Evolutionary conservation across 2,329 filamentous ascomycete genomes (phyloP), one percentile per base, ranked within the genome.

Genomic region (Verticillium nonalfalfae): DNA sequence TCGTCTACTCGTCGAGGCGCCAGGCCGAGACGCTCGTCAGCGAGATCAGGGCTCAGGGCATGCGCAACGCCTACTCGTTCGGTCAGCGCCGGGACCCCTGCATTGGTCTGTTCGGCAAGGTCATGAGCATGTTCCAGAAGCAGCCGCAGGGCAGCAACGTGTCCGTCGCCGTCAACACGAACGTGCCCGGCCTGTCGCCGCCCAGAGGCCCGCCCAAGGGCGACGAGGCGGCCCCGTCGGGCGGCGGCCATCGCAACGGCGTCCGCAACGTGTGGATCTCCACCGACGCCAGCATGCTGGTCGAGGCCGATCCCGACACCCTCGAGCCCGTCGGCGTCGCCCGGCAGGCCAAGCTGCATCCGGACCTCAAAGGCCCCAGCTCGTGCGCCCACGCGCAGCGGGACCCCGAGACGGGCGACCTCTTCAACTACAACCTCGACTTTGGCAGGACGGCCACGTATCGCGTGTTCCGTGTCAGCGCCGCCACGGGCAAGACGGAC

Each of bases 361-460:
- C 89, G 0, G 79, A 84, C 0, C 79, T 96, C 13, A 84, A 78
- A 13, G 91, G 91, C 0, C 83, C 81, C 0, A 70, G 90, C 14
- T 88, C 88, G 1, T 88, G 84, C 45, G 85, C 91, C 0, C 92
- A 96, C 71, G 85, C 88, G 0, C 86, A 88, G 60, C 82, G 84
- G 0, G 90, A 95, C 70, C 89, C 88, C 0, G 73, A 75, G 0
- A 93, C 87, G 0, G 91, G 91, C 7, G 90, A 95, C 65, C 70
- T 90, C 7, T 94, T 85, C 80, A 96, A 95, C 74, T 94, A 85
- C 75, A 96, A 96, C 69, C 82, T 93, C n/a, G 80, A 86, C 0
- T 71, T 90, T 18, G 87, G 86, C 0, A 73, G 71, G 0, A 70
- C 69, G 0, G 72, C 84, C 1, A 85, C 79, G 0, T 95, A 94